Evolutionary conservation across 331 rosid species (phyloP).

Genomic region (Pyracantha coccinea): DNA sequence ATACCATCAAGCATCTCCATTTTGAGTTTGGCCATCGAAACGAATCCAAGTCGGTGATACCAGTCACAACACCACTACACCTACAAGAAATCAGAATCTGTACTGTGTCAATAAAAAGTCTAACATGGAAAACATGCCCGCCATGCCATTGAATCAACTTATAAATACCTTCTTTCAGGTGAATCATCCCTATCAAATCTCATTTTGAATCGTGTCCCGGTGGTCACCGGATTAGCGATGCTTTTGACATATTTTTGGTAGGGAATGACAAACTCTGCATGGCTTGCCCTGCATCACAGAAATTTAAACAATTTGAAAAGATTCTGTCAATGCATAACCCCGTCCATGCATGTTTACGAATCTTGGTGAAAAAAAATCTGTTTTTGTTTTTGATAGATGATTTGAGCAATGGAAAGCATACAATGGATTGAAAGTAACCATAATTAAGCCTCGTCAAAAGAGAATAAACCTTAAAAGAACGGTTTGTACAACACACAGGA

Average conservation of each 20-base stretch:
- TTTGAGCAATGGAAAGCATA: background rate
- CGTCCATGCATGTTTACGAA: background rate
- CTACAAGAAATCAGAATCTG: slow-evolving; percentile 40
- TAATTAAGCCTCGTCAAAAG: background rate
- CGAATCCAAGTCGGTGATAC: slow-evolving; percentile 79
- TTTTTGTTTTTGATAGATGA: background rate
- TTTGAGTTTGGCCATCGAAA: slow-evolving; percentile 84
- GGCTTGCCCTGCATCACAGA: slow-evolving; percentile 63
- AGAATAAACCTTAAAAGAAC: background rate
- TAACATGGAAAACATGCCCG: background rate
- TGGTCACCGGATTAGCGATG: slow-evolving; percentile 53
- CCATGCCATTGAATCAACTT: slow-evolving; percentile 8
- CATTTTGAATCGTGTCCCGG: slow-evolving; percentile 83
- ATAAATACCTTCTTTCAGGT: slow-evolving; percentile 74
- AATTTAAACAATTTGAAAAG: background rate
- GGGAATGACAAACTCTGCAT: slow-evolving; percentile 86
- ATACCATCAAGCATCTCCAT: slow-evolving; percentile 95
- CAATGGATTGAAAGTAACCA: background rate
- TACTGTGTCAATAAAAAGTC: slow-evolving; percentile 11
- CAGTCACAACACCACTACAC: slow-evolving; percentile 66
- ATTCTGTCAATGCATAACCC: background rate
- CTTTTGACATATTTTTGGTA: slow-evolving; percentile 69
- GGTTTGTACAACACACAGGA: background rate
- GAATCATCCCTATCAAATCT: slow-evolving; percentile 91
- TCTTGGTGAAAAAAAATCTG: background rate